phyloP scores from a whole-genome alignment of 306 rosid species.

The Quercus mongolica region DNA sequence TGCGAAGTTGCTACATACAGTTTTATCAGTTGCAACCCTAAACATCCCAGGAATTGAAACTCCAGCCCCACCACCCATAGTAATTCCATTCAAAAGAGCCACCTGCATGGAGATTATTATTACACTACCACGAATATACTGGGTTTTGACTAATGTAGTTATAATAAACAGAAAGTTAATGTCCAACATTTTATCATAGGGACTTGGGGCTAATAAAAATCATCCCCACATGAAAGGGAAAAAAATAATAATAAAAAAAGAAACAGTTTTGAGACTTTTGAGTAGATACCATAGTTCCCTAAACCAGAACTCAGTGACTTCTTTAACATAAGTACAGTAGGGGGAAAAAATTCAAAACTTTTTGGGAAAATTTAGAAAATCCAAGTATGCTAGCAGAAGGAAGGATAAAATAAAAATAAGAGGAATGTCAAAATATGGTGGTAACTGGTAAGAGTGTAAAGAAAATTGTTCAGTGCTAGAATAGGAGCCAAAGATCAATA shows the following conservation, averaged over 20 bases:
- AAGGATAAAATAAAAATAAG: not conserved
- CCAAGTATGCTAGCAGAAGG: not conserved
- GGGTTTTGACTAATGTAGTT: not conserved
- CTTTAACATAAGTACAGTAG: not conserved
- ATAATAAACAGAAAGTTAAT: not conserved
- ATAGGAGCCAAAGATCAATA: not conserved
- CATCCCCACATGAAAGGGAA: too few species aligned
- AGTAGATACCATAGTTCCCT: not conserved
- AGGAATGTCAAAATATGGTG: too few species aligned
- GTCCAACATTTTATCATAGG: not conserved
- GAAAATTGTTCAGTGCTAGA: not conserved
- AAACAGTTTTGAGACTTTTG: too few species aligned
- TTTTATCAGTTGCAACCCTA: not conserved
- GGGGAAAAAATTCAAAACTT: not conserved
- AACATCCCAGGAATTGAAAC: slow-evolving; percentile 69
- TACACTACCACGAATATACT: not conserved
- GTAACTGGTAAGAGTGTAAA: not conserved
- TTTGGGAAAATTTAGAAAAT: not conserved
- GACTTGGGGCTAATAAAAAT: not conserved
- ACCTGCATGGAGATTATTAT: slow-evolving; percentile 49
- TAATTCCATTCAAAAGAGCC: slow-evolving; percentile 84
- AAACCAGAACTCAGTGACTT: not conserved
- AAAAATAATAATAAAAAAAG: too few species aligned
- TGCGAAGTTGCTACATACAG: too few species aligned
- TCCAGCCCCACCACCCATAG: slow-evolving; percentile 99